Conservation (phyloP, 108 stramenopile species). For the Schizochytrium sp. region DNA sequence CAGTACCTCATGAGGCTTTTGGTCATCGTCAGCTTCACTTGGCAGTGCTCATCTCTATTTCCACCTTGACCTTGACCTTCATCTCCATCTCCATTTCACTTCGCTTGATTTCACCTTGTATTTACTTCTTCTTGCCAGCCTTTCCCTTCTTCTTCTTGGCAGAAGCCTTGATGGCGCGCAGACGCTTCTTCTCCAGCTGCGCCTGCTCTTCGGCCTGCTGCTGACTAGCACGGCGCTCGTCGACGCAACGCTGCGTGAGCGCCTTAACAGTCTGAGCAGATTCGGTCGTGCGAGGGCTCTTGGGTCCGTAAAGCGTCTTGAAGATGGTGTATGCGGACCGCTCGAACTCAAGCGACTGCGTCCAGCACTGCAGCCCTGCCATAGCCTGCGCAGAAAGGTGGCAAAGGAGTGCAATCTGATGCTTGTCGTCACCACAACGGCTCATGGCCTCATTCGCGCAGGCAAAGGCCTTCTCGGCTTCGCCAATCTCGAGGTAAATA, state of each 20-base stretch:
- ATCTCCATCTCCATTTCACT: no score
- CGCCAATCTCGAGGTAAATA: conserved; percentile 51
- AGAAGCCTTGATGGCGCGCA: background rate
- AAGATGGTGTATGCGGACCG: conserved; percentile 1
- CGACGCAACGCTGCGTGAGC: background rate
- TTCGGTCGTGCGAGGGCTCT: background rate
- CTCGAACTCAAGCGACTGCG: background rate
- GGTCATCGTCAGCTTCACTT: no score
- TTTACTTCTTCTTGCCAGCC: no score
- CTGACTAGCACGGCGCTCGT: background rate
- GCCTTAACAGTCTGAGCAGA: background rate
- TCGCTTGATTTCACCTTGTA: no score
- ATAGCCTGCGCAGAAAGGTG: background rate
- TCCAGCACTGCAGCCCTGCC: background rate
- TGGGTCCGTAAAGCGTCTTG: background rate
- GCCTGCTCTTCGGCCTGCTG: background rate
- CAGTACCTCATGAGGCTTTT: no score
- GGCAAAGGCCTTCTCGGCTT: background rate
- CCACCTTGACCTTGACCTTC: no score
- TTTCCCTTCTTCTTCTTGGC: background rate
- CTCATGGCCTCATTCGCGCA: background rate
- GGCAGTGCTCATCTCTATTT: no score
- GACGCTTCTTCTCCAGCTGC: background rate
- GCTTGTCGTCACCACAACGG: background rate
- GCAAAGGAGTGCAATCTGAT: background rate